Base-by-base conservation (phyloP, 495 filamentous ascomycete genomes). In the Tuber magnatum region DNA sequence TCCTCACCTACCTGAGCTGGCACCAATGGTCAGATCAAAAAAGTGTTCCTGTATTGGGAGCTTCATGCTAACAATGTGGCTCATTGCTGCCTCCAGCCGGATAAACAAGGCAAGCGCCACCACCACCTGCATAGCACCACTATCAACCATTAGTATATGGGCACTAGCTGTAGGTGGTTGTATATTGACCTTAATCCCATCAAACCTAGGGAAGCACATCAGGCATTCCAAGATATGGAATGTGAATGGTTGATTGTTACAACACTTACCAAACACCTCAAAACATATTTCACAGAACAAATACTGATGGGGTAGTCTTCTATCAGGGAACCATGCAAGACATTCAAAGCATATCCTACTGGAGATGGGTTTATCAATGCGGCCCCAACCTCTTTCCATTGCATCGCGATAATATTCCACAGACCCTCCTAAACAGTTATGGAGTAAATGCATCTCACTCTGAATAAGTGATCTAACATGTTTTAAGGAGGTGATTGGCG, bases 81-180 rank as follows among this genome's bases (percentile, higher is more conserved):
- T 35, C 14, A 74, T 39, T 35, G 61, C 41, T 48, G 79, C 72
- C 70, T 81, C 43, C 46, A 82, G 71, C 75, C 44, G 32, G 44
- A 75, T 44, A 56, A 83, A 69, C 48, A 61, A 74, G 44, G 42
- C 70, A 70, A 83, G 68, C 16, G 78, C 70, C 43, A 80, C 38
- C 24, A 83, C 69, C 46, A 85, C 87, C 0, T 87, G 83, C 9
- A 87, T 79, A 1, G 88, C 87, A 16, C 88, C 87, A 0, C 89
- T 88, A 78, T 90, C 89, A 16, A 92, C 82, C 28, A 83, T 85
- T 2, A 91, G 84, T 40, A 90, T 82, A 18, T 88, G 80, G 0
- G 84, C 81, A 4, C 87, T 86, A 3, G 88, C 87, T 20, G 81
- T 82, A 18, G 80, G 75, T 10, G 85, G 88, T 65, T 87, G 85